Evolutionary conservation across 768 basidiomycete genomes (phyloP), one percentile per base, ranked within the genome.

Genomic region (Auriculariales sp.): DNA sequence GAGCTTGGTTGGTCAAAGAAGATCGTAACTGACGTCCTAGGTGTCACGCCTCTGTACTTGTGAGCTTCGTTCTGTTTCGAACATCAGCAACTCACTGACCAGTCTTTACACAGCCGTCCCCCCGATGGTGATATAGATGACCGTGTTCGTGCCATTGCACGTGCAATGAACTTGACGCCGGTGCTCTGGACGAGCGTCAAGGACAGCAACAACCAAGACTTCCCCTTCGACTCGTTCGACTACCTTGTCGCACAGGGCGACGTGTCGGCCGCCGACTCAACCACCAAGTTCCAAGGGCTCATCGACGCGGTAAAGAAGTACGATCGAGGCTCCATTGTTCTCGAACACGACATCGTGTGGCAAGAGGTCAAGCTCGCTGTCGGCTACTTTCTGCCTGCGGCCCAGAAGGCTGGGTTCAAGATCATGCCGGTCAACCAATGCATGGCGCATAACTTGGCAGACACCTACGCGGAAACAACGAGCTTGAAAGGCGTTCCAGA

Each of bases 1-100:
- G 92, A 97, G 66, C 71, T 98, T 31, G 92, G 89, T 47, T 97
- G 87, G 83, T 84, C 90, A 49, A 83, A 83, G 49, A 79, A 86
- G 64, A 79, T 29, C 30, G 30, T 27, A n/a, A 27, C 66, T 89
- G 55, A 47, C 19, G 58, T 67, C 33, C 64, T 63, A 48, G 69
- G 69, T 52, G 24, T 52, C 33, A 52, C 68, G 0, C 86, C 86
- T 0, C 81, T 73, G 7, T 75, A 75, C 3, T 83, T 83, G 11
- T 15, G 4, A 10, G 4, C 15, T 30, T 14, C 28, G n/a, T 19
- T 17, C 22, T 27, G n/a, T n/a, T n/a, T n/a, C n/a, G n/a, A n/a
- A 6, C 10, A 27, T 30, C 12, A 10, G 4, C 46, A 4, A n/a
- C 30, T 17, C 17, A 17, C 46, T 19, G 66, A 69, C 66, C 68